Base-by-base conservation (phyloP, 768 basidiomycete species). In the Auricularia sp. region DNA sequence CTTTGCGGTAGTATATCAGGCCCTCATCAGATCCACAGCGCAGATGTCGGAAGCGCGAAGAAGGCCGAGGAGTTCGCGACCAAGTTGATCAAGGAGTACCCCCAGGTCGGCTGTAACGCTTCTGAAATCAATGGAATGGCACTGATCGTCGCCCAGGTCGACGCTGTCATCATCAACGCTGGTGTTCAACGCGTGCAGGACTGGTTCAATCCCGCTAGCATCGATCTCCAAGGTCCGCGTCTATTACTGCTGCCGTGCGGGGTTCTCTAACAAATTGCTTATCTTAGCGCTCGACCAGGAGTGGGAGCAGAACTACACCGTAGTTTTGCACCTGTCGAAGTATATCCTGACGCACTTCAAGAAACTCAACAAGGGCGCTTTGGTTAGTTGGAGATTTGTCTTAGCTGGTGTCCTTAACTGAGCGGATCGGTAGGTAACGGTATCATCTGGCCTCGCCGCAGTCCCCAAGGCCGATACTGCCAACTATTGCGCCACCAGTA, bases 301-400 rank as follows among this genome's bases (percentile, higher is more conserved):
- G 72, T 67, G 85, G 2, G 78, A 80, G 51, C 77, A 81, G 45
- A 86, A 87, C 69, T 86, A 86, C 68, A 75, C 76, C 0, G 79
- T 83, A 0, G 74, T 82, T 34, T 74, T 84, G n/a, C 76, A 77
- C 45, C 70, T 82, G 51, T 80, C 82, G 61, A 76, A 78, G 2
- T 76, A 79, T 62, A 75, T 86, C 66, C 70, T 83, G 8, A 84
- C 85, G 1, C 85, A 86, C 69, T 77, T 86, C 69, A 69, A 82
- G 24, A 78, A 80, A 66, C 77, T 82, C n/a, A 78, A 79, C 54
- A 29, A 35, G 29, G 56, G 56, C 24, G 56, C 56, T 5, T 33
- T 59, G 29, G 85, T 86, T 67, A 65, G 78, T 70, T 13, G 18
- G 6, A 34, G 24, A 10, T 10, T 45, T 18, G 44, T 11, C 3